Evolutionary conservation across 2,329 filamentous ascomycete genomes (phyloP), one percentile per base, ranked within the genome.

Genomic region (Pyrenochaeta sp.): DNA sequence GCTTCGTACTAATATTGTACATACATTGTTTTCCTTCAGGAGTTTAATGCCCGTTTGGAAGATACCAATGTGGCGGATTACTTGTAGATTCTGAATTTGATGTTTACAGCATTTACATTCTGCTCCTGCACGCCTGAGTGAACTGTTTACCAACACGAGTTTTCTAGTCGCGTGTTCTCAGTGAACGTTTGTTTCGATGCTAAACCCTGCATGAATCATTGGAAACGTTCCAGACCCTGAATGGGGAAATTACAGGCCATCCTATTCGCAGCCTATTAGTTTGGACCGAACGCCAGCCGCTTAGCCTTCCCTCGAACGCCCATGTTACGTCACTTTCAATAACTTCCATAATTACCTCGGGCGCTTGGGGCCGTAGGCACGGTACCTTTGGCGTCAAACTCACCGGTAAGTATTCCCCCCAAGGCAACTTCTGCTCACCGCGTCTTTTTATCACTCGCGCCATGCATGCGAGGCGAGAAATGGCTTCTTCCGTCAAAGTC

Each of bases 191-290:
- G n/a, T 11, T 7, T n/a, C 20, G 3, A 36, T 24, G 13, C 26
- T 20, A n/a, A 14, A 4, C 6, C 22, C 21, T n/a, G 18, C 18
- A 20, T 17, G 8, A n/a, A 23, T 6, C 17, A 9, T 3, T 7
- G 18, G 36, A 19, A 4, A 6, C 15, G 27, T 18, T 43, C 40
- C 13, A 43, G 40, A 43, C 40, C 40, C 32, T 36, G 27, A 34
- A 4, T 8, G 19, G 30, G 38, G 38, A 27, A 27, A 27, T 27
- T 27, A 27, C 24, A 27, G 24, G 24, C 24, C 5, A 27, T 13
- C 11, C 24, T 27, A 27, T 9, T 27, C 6, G 10, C 24, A 10
- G 24, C 24, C 24, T 27, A 27, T 27, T 13, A 27, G 11, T 13
- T 13, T 10, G 24, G 10, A 10, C 3, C 1, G 9, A 13, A 13